Conservation (phyloP, 202 grass and related monocot genomes). For the Dendrocalamus latiflorus region DNA sequence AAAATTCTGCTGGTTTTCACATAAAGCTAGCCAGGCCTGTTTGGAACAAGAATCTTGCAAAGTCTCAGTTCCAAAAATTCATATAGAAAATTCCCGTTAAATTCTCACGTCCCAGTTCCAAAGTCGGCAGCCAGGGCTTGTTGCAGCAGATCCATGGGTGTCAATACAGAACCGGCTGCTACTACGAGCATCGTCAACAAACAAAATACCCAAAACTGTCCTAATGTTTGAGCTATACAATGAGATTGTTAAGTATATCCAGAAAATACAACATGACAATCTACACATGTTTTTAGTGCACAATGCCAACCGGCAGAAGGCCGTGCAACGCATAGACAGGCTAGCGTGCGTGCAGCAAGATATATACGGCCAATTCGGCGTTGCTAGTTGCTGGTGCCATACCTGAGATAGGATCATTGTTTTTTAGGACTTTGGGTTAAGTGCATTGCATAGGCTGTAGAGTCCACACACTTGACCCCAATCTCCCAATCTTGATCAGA, state of each 20-base stretch:
- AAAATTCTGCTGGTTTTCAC: background rate
- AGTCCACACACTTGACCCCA: constrained; percentile 11
- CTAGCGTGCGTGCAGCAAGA: constrained; percentile 1
- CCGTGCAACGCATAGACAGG: background rate
- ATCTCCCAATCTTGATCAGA: constrained; percentile 22
- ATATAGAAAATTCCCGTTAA: background rate
- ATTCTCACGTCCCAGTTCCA: background rate
- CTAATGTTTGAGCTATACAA: background rate
- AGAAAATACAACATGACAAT: background rate
- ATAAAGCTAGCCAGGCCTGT: background rate
- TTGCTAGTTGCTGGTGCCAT: constrained; percentile 24
- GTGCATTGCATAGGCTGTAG: constrained; percentile 32
- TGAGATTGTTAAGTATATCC: background rate
- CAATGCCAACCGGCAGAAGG: constrained; percentile 5
- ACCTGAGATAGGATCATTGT: constrained; percentile 25
- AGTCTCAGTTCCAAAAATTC: background rate
- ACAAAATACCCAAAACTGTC: background rate
- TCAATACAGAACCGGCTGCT: background rate
- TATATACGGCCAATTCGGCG: constrained; percentile 13
- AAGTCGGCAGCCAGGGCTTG: background rate
- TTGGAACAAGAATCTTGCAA: background rate
- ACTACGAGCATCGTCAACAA: background rate
- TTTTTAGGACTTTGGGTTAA: constrained; percentile 9
- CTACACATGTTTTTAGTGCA: background rate
- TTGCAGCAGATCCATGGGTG: background rate